Evolutionary conservation across 2,329 filamentous ascomycete genomes (phyloP), one percentile per base, ranked within the genome.

Genomic region (Neofusicoccum cordaticola): DNA sequence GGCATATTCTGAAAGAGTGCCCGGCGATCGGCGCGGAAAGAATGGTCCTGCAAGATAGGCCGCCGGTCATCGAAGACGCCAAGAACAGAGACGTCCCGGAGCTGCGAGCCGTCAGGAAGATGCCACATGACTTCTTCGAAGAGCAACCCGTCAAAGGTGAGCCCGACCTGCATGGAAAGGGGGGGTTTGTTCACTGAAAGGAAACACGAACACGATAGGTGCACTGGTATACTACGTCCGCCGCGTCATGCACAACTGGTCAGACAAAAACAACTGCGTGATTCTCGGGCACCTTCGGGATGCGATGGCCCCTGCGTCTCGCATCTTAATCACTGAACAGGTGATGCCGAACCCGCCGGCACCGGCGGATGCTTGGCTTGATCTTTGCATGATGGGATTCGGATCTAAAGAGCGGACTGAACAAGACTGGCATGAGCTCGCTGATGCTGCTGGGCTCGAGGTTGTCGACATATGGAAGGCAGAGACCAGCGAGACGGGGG

Each of bases 271-370:
- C 63, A 70, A 65, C 39, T 50, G 71, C 3, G 58, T 69, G 51
- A 76, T 77, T 50, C 73, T 81, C 37, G 68, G 67, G 12, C 71
- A 76, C 9, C 65, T 78, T 6, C 66, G 65, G 1, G 65, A 69
- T 0, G 78, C 78, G 2, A 73, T 81, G 69, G 69, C 65, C 2
- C 62, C 68, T 1, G 72, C 75, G 3, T 80, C 78, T 0, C 68
- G 70, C n/a, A 72, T 83, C 22, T 65, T 83, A 19, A 77, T 82
- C 60, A 77, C 80, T 58, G 81, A 83, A 17, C 48, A 52, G 13
- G 37, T 62, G 7, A 37, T 44, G 7, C 31, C 48, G 6, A 35
- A 31, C 13, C 47, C 47, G n/a, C 60, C 19, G 2, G 17, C 60
- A 17, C 35, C 47, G 11, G 34, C 37, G n/a, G 15, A 37, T 19